Evolutionary conservation across 148 eudicot species (phyloP).

Genomic region (Dianthus caryophyllus): DNA sequence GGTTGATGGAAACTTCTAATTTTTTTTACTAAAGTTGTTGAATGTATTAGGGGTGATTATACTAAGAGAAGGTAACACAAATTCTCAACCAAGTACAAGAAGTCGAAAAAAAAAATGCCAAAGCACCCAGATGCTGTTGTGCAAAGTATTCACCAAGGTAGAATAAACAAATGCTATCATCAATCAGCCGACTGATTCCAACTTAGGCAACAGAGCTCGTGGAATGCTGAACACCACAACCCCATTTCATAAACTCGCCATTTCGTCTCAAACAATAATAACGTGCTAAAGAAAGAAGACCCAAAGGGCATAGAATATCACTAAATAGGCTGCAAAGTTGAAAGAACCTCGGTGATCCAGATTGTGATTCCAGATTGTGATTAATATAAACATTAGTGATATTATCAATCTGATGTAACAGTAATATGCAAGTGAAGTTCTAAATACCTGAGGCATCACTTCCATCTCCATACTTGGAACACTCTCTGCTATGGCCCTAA

Average conservation of each 20-base stretch:
- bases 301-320: neutral
- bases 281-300: conserved; percentile 9
- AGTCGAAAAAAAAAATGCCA: neutral
- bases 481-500: conserved; percentile 82
- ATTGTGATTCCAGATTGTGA: neutral
- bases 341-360: neutral
- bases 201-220: neutral
- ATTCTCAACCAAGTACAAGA: neutral
- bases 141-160: neutral
- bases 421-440: conserved; percentile 14
- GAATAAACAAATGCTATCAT: neutral
- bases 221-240: neutral
- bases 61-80: neutral
- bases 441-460: conserved; percentile 89
- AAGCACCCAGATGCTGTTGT: neutral
- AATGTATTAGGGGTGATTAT: neutral
- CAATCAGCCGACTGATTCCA: neutral
- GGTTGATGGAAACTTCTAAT: too few species aligned
- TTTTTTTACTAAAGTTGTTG: too few species aligned
- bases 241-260: neutral
- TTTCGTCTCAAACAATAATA: neutral
- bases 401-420: neutral
- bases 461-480: conserved; percentile 71
- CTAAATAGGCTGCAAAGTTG: neutral
- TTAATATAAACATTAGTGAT: neutral